These are phyloP conservation scores for Singerocomus rubriflavus DNA, from an alignment of 1,284 basidiomycete genomes.

Conservation along the genomic window DNA sequence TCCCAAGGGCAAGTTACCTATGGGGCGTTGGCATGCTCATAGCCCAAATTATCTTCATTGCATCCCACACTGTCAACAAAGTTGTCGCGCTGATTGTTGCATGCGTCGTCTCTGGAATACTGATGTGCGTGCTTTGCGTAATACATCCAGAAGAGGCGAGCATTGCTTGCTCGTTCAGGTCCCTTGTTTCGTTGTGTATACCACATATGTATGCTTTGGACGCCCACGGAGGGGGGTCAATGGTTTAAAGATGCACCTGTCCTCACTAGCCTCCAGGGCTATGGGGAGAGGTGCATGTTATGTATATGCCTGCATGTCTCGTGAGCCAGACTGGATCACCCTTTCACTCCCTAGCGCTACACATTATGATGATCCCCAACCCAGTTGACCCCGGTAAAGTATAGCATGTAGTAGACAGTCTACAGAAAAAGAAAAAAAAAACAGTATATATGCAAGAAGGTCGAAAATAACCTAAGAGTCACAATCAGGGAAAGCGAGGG, in stretches of 20 bases:
- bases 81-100: constrained; percentile 14
- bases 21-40: constrained; percentile 27
- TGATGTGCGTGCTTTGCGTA: constrained; percentile 17
- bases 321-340: neutral
- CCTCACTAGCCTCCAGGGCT: neutral
- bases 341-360: neutral
- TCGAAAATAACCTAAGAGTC: constrained; percentile 28
- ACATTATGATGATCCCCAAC: neutral
- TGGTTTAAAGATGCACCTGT: constrained; percentile 21
- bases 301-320: neutral
- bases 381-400: neutral
- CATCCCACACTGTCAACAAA: constrained; percentile 11
- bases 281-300: constrained; percentile 15
- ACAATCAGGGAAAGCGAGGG: neutral
- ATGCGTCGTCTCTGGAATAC: constrained; percentile 9
- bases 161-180: neutral
- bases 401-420: neutral
- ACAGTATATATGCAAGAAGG: constrained; percentile 28
- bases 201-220: constrained; percentile 9
- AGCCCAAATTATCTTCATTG: constrained; percentile 24
- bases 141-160: constrained; percentile 21
- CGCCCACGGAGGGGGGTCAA: neutral
- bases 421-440: constrained; percentile 6
- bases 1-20: constrained; percentile 27
- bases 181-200: constrained; percentile 4